Conservation (phyloP, 164 flowering plant genomes). For the Platanus orientalis region DNA sequence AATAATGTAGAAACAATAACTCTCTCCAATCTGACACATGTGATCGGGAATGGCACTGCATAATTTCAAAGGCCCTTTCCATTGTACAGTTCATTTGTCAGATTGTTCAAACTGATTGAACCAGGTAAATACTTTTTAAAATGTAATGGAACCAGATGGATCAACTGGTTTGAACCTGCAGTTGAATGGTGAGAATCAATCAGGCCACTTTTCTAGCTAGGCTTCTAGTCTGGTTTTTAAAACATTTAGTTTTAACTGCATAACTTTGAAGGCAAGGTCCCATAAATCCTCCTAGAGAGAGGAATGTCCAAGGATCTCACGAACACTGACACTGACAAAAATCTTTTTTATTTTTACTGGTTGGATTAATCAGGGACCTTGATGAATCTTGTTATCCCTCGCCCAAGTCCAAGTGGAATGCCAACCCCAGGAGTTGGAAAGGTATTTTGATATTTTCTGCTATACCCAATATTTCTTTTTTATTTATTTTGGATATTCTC, state of each 20-base stretch:
- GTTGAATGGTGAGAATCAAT: not conserved
- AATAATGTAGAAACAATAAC: not conserved
- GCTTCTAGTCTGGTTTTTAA: not conserved
- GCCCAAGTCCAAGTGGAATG: constrained; percentile 53
- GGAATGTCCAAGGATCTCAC: too few species aligned
- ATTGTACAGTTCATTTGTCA: not conserved
- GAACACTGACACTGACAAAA: not conserved
- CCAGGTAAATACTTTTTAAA: not conserved
- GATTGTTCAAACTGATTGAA: not conserved
- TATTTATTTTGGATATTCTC: not conserved
- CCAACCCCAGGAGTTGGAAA: constrained; percentile 63
- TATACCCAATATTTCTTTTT: not conserved
- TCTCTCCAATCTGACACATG: not conserved
- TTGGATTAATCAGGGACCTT: constrained; percentile 43
- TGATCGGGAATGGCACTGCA: not conserved
- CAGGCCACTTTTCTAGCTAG: not conserved
- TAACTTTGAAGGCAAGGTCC: not conserved
- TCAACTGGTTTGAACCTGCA: not conserved
- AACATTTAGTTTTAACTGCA: not conserved
- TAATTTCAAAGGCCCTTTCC: not conserved
- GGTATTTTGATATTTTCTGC: constrained; percentile 31
- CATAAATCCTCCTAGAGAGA: not conserved
- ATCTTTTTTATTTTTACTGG: not conserved
- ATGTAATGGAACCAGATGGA: not conserved
- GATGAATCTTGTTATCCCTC: constrained; percentile 69